Conservation (phyloP, 257 asterid species). For the Cruciata laevipes region DNA sequence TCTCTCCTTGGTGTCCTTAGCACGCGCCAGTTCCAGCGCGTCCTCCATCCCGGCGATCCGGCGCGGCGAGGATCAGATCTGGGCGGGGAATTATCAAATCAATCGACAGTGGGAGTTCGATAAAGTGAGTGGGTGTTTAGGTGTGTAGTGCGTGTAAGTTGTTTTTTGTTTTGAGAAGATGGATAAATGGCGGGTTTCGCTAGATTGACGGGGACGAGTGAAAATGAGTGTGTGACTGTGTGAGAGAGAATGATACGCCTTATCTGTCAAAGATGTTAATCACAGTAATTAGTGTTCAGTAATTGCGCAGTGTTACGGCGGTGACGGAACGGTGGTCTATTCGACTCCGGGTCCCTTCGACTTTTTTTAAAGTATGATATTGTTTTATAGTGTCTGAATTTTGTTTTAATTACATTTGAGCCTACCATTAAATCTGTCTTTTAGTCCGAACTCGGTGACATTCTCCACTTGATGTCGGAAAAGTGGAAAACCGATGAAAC, state of each 20-base stretch:
- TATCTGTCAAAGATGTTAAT: constrained; percentile 11
- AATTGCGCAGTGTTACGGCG: neutral
- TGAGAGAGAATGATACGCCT: neutral
- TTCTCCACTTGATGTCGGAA: too few species aligned
- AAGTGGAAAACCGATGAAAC: too few species aligned
- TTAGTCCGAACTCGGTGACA: too few species aligned
- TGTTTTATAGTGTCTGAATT: neutral
- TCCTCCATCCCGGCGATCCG: constrained; percentile 93
- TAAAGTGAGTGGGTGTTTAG: constrained; percentile 15
- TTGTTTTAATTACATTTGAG: neutral
- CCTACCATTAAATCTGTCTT: neutral
- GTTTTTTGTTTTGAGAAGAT: constrained; percentile 11
- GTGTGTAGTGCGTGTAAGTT: constrained; percentile 11
- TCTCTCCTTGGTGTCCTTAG: constrained; percentile 98
- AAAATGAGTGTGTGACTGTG: constrained; percentile 10
- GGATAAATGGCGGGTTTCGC: constrained; percentile 22
- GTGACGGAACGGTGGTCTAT: neutral
- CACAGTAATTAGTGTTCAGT: neutral
- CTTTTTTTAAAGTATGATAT: neutral
- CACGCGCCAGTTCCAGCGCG: constrained; percentile 89
- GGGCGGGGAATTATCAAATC: constrained; percentile 12
- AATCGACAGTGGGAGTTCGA: constrained; percentile 2
- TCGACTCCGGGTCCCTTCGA: neutral
- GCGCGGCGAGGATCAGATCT: constrained; percentile 27
- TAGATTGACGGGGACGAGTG: constrained; percentile 30